These are phyloP conservation scores for Lindgomyces ingoldianus DNA, from an alignment of 495 filamentous ascomycete genomes.

Conservation along the genomic window DNA sequence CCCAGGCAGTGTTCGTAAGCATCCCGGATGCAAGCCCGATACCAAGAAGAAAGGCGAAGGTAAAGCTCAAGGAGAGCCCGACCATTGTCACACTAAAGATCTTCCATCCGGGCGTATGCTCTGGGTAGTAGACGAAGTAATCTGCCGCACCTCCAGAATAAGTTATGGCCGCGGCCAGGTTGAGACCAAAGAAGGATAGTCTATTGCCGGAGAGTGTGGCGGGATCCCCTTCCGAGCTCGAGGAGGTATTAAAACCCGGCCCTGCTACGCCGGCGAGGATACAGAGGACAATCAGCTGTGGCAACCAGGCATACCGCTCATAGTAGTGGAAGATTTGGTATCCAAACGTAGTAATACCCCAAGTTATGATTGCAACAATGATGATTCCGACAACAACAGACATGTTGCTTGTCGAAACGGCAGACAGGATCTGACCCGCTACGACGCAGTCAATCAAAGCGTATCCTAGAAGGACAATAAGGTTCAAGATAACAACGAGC, in stretches of 20 bases:
- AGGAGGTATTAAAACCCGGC: conserved; percentile 60
- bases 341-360: conserved; percentile 70
- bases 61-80: conserved; percentile 55
- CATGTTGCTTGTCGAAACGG: conserved; percentile 63
- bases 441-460: conserved; percentile 69
- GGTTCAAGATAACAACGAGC: conserved; percentile 68
- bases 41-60: conserved; percentile 65
- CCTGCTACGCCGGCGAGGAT: conserved; percentile 70
- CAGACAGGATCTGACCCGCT: conserved; percentile 72
- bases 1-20: conserved; percentile 32
- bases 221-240: conserved; percentile 52
- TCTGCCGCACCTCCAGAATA: conserved; percentile 62
- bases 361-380: conserved; percentile 65
- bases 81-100: conserved; percentile 47
- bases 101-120: conserved; percentile 49
- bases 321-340: conserved; percentile 72
- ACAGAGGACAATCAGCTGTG: conserved; percentile 64
- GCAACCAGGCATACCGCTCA: conserved; percentile 71
- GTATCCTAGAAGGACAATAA: conserved; percentile 73
- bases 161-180: conserved; percentile 63
- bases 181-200: conserved; percentile 69
- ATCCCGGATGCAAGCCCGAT: conserved; percentile 68
- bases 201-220: conserved; percentile 61
- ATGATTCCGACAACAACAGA: conserved; percentile 73
- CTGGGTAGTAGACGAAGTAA: conserved; percentile 68